Evolutionary conservation across 768 basidiomycete species (phyloP), one percentile per base, ranked within the genome.

Genomic region (Pulveroboletus ravenelii): DNA sequence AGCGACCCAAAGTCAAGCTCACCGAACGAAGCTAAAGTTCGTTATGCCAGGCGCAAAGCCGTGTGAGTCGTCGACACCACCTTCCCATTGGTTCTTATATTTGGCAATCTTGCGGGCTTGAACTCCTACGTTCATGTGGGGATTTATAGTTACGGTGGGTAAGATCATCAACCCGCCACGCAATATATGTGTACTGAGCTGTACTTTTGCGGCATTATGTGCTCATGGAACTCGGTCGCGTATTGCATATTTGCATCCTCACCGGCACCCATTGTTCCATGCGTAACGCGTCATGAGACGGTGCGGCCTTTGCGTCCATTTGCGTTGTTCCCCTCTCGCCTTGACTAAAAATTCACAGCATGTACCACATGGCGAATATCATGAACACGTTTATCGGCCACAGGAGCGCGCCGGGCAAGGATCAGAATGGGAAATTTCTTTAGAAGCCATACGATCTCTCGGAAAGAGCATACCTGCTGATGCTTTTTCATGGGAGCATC

Each of bases 241-340:
- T 27, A 34, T 2, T 34, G n/a, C 31, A 18, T 27, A 34, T 2
- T 34, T 29, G 3, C 42, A 18, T 41, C 14, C 41, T 20, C 25
- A 27, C 25, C 25, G 25, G 25, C 25, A 46, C 14, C 3, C 25
- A 23, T 35, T 41, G 17, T 20, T 41, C 29, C 39, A 37, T 27
- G 27, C 14, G 1, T 10, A 35, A 37, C 20, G 25, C 14, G 2
- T 14, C 20, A 17, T 15, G 20, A 44, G 18, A 31, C 41, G 27
- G 39, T 32, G 20, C 14, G 25, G 30, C 27, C 35, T 44, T 29
- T 30, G 34, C n/a, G 18, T 41, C 45, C 54, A 56, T 57, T 51
- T 41, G 51, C 40, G 36, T 18, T 38, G 23, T 1, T 34, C 27
- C 17, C 18, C 32, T 27, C 6, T 27, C 25, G 25, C 25, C 25